These are phyloP conservation scores for Sisymbrium altissimum DNA, from an alignment of 345 rosid genomes.

Conservation along the genomic window DNA sequence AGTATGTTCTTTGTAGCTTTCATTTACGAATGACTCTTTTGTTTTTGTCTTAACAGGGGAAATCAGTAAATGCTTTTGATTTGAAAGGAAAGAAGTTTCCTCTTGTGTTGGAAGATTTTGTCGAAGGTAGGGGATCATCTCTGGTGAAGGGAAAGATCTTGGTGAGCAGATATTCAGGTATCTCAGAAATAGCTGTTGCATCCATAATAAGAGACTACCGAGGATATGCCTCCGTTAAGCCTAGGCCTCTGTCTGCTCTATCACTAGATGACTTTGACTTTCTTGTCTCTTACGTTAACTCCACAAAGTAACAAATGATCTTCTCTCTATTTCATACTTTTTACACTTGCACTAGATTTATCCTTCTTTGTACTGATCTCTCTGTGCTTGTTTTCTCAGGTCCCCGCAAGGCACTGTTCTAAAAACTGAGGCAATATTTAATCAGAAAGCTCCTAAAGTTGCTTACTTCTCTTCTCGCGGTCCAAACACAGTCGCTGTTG, in stretches of 20 bases:
- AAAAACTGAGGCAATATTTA: constrained; percentile 18
- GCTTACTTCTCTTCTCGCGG: constrained; percentile 37
- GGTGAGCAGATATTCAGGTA: neutral
- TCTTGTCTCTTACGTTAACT: constrained; percentile 27
- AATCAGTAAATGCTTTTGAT: constrained; percentile 34
- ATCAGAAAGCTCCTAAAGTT: constrained; percentile 24
- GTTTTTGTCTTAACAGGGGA: constrained; percentile 29
- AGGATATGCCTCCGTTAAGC: neutral
- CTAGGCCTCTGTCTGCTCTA: constrained; percentile 22
- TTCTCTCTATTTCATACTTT: neutral
- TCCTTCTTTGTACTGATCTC: neutral
- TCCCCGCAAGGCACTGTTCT: constrained; percentile 23
- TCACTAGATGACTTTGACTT: neutral
- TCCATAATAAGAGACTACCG: neutral
- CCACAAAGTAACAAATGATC: constrained; percentile 31
- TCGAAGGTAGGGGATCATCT: neutral
- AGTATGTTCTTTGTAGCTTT: neutral
- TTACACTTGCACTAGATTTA: neutral
- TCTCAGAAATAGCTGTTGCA: constrained; percentile 23
- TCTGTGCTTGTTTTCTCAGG: neutral
- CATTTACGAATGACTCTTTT: neutral
- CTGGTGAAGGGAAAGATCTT: constrained; percentile 23
- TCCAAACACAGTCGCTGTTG: constrained; percentile 22
- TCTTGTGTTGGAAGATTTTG: neutral
- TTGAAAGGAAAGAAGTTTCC: constrained; percentile 30